phyloP scores from a whole-genome alignment of 345 rosid species.

The Bruguiera gymnorhiza region DNA sequence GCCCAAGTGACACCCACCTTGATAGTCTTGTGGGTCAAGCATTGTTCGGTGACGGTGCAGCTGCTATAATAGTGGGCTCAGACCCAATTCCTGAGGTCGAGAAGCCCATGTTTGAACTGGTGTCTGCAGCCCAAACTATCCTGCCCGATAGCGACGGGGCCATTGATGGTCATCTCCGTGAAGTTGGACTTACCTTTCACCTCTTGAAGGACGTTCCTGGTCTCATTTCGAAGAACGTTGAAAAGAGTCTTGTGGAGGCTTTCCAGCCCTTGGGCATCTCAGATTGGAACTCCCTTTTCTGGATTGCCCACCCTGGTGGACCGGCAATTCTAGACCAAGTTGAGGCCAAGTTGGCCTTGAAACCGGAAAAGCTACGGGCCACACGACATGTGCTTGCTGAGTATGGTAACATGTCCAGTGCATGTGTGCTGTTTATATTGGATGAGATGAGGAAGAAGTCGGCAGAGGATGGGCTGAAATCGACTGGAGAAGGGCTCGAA shows the following conservation, averaged over 20 bases:
- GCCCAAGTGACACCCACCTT: slow-evolving; percentile 62
- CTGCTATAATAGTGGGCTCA: slow-evolving; percentile 58
- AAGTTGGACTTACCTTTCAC: slow-evolving; percentile 68
- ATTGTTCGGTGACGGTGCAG: slow-evolving; percentile 71
- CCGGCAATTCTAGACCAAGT: slow-evolving; percentile 64
- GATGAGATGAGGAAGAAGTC: slow-evolving; percentile 77
- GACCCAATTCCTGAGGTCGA: slow-evolving; percentile 48
- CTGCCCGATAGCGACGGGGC: slow-evolving; percentile 72
- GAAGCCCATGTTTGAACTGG: slow-evolving; percentile 59
- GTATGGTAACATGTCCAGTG: slow-evolving; percentile 83
- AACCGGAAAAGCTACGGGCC: slow-evolving; percentile 51
- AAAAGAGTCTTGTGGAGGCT: slow-evolving; percentile 62
- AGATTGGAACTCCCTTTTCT: slow-evolving; percentile 80
- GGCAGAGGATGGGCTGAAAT: slow-evolving; percentile 43
- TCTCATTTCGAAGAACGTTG: slow-evolving; percentile 64
- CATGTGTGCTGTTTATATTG: slow-evolving; percentile 66
- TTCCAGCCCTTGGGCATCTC: slow-evolving; percentile 62
- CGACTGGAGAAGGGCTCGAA: slow-evolving; percentile 76
- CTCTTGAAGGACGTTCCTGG: slow-evolving; percentile 62
- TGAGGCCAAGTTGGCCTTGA: slow-evolving; percentile 50
- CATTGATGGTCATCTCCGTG: slow-evolving; percentile 66
- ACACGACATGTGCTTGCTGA: slow-evolving; percentile 61
- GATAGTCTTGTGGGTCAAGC: slow-evolving; percentile 78
- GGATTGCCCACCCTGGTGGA: slow-evolving; percentile 84
- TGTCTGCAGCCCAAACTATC: slow-evolving; percentile 66